Evolutionary conservation across 1,284 basidiomycete species (phyloP), one percentile per base, ranked within the genome.

Genomic region (Fomes fomentarius): DNA sequence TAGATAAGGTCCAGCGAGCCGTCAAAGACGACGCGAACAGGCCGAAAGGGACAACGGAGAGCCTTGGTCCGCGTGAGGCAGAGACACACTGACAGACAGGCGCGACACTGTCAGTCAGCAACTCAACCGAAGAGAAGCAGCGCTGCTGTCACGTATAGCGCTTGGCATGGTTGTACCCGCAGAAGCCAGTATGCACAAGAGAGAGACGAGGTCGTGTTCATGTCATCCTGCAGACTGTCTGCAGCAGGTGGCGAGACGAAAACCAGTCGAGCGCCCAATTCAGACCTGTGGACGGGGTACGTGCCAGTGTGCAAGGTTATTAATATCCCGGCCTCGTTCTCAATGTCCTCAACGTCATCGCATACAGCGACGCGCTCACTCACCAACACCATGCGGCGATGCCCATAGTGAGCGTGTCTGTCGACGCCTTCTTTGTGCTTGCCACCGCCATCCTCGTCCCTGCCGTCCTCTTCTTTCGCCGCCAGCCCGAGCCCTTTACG

Each of bases 361-460:
- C 6, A 26, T 6, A 43, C 41, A 26, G 28, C 26, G 41, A 43
- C 26, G 41, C 8, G 1, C 41, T n/a, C 11, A 9, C 28, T 31
- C 22, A 12, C 14, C 28, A 31, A n/a, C n/a, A n/a, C n/a, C 31
- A 21, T 31, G 19, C 42, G 42, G 34, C 15, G 17, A 59, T 59
- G 57, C 53, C 50, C 3, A 3, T 71, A 17, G 47, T 72, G n/a
- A 67, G 58, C 44, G 63, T 57, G 41, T 63, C 67, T 11, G 55
- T 69, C 41, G 68, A 69, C 51, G 59, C 64, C 17, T 69, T 69
- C 45, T 52, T 71, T 10, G 43, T 64, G 44, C 61, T 67, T 21
- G 50, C 66, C 25, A 37, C 57, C 24, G 56, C 60, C 15, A 50
- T 70, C 38, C 38, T 66, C 35, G 28, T 63, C 34, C 50, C 66